A percentile compares a stretch with the other conserved stretches of the same genome.
Conservation (phyloP, 2,329 filamentous ascomycete genomes). For the Incumbomyces lentus region DNA sequence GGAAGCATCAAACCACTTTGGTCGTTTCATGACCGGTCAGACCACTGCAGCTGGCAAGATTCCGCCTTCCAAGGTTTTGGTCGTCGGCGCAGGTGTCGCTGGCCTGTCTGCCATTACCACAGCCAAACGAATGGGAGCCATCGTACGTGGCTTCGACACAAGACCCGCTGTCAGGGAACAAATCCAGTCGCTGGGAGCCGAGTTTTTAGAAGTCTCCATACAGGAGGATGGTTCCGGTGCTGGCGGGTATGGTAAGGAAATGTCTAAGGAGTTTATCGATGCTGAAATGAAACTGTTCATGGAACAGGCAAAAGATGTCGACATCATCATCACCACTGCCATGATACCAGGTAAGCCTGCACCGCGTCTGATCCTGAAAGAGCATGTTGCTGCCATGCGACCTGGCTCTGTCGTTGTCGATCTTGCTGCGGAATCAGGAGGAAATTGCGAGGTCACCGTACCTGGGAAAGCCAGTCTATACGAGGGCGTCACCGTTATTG, state of each 20-base stretch:
- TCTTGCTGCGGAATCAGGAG: constrained; percentile 75
- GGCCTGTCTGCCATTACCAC: constrained; percentile 82
- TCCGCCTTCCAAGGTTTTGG: constrained; percentile 77
- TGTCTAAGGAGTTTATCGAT: constrained; percentile 88
- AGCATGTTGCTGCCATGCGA: constrained; percentile 75
- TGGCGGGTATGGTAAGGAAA: constrained; percentile 84
- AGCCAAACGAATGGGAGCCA: constrained; percentile 74
- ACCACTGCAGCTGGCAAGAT: constrained; percentile 86
- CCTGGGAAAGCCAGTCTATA: constrained; percentile 60
- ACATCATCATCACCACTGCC: constrained; percentile 90
- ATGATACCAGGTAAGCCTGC: constrained; percentile 76
- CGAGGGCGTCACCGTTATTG: constrained; percentile 75
- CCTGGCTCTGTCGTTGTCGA: constrained; percentile 83
- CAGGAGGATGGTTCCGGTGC: constrained; percentile 75
- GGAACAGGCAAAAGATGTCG: constrained; percentile 75
- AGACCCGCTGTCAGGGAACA: constrained; percentile 77
- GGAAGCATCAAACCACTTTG: constrained; percentile 82
- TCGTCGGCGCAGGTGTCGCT: constrained; percentile 83
- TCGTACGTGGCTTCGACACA: constrained; percentile 86
- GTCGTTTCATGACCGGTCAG: constrained; percentile 78
- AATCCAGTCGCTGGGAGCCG: constrained; percentile 79
- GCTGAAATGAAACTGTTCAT: constrained; percentile 89
- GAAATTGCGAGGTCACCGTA: constrained; percentile 75
- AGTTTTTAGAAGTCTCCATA: constrained; percentile 79
- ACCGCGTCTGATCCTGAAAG: constrained; percentile 72